Conservation (phyloP, 1,284 basidiomycete species). For the Cryptococcus sp. region DNA sequence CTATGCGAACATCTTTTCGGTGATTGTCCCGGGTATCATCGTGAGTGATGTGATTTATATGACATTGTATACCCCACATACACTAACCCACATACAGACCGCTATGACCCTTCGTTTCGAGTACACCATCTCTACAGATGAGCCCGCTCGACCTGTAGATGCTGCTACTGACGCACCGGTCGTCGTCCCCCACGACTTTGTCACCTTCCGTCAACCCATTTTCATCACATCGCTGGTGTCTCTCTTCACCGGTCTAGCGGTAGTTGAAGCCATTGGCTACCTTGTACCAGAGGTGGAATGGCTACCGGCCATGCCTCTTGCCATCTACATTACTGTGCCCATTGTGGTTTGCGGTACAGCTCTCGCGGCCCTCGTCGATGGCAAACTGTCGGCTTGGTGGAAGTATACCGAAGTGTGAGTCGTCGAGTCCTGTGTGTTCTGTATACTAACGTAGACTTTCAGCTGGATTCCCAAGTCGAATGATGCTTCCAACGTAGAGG, state of each 20-base stretch:
- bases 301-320: conserved; percentile 6
- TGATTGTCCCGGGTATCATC: conserved; percentile 4
- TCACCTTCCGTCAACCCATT: conserved; percentile 12
- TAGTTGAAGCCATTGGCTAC: conserved; percentile 5
- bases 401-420: conserved; percentile 12
- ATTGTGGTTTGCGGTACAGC: conserved; percentile 9
- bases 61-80: not conserved
- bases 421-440: not conserved
- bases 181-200: conserved; percentile 7
- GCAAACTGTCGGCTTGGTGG: conserved; percentile 11
- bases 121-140: conserved; percentile 5
- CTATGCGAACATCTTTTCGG: conserved; percentile 4
- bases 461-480: not conserved
- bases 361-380: conserved; percentile 4
- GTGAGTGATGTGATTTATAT: not conserved
- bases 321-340: conserved; percentile 9
- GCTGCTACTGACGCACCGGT: conserved; percentile 8
- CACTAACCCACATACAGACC: conserved; percentile 2
- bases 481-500: no score
- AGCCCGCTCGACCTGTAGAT: conserved; percentile 1
- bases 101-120: conserved; percentile 15
- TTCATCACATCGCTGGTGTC: conserved; percentile 5
- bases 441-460: not conserved
- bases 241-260: not conserved
- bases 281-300: conserved; percentile 7